Evolutionary conservation across 441 rosid genomes (phyloP), one percentile per base, ranked within the genome.

Genomic region (Metrosideros polymorpha): DNA sequence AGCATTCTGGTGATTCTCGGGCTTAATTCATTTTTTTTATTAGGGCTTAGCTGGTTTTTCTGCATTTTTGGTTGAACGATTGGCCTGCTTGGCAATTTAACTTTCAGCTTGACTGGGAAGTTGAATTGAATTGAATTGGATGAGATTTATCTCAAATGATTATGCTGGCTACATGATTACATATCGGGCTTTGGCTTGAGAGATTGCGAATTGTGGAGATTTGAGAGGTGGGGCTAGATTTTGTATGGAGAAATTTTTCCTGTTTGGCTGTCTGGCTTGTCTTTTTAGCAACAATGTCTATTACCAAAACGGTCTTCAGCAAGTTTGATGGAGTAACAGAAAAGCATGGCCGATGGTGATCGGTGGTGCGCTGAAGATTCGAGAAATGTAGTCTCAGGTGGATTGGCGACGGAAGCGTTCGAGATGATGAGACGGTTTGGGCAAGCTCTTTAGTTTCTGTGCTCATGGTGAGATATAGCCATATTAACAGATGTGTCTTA

Each of bases 391-490:
- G 12, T 30, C 0, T n/a, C 1, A 61, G 39, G 9, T 29, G 22
- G 24, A 61, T 15, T 29, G 39, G 39, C 39, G 10, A 61, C 75
- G n/a, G 35, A 30, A 61, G 35, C 6, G 13, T n/a, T n/a, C 24
- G 3, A 61, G 75, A 15, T 29, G 75, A 61, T 0, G 24, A 7
- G 71, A 61, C 39, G 0, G 6, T 30, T 30, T 12, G 3, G 22
- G 30, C 71, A 61, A 29, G 39, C 39, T 61, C 22, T n/a, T 57
- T n/a, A 24, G 1, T 54, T 54, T 54, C 0, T 54, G 57, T 54
- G 24, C 57, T 54, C 57, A 0, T 54, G n/a, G n/a, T 55, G 2
- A 25, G 14, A 54, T 54, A 54, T 54, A 27, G 24, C 59, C 29
- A 55, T 55, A 12, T 55, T 9, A 25, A 4, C 14, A 55, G 13